Conservation (phyloP, 1,139 yeast genomes). For the Scheffersomyces quercinus region DNA sequence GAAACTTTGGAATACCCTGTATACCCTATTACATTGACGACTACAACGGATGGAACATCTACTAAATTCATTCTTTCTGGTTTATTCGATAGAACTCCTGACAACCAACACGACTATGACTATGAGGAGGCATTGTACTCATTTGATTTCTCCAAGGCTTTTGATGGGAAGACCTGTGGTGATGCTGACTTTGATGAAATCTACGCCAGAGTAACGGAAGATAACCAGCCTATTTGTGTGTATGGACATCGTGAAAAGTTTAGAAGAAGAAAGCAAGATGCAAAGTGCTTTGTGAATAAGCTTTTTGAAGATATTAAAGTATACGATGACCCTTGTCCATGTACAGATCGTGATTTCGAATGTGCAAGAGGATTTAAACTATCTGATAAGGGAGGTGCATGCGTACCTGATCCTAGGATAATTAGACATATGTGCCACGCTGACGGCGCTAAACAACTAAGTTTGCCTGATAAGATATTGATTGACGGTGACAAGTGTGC, state of each 20-base stretch:
- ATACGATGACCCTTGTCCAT: constrained; percentile 61
- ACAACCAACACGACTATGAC: constrained; percentile 10
- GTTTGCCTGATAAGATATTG: constrained; percentile 33
- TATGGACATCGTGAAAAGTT: constrained; percentile 73
- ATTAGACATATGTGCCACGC: constrained; percentile 29
- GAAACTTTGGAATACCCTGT: constrained; percentile 50
- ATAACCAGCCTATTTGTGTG: constrained; percentile 61
- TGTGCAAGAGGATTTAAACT: constrained; percentile 61
- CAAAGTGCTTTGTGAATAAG: constrained; percentile 68
- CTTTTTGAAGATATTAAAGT: constrained; percentile 59
- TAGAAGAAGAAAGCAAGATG: constrained; percentile 64
- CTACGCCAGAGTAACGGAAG: constrained; percentile 53
- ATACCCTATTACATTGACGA: constrained; percentile 47
- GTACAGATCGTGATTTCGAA: constrained; percentile 69
- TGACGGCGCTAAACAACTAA: constrained; percentile 21
- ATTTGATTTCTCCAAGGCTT: constrained; percentile 64
- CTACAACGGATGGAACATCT: constrained; percentile 78
- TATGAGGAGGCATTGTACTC: constrained; percentile 36
- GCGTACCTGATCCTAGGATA: constrained; percentile 51
- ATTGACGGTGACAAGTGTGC: constrained; percentile 54
- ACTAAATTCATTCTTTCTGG: constrained; percentile 61
- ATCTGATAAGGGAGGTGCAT: constrained; percentile 42
- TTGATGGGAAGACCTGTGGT: constrained; percentile 51
- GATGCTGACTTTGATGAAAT: constrained; percentile 67
- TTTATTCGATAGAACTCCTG: constrained; percentile 23